A percentile compares a stretch with the other conserved stretches of the same genome.
Conservation (phyloP, 345 rosid species). For the Angophora floribunda region DNA sequence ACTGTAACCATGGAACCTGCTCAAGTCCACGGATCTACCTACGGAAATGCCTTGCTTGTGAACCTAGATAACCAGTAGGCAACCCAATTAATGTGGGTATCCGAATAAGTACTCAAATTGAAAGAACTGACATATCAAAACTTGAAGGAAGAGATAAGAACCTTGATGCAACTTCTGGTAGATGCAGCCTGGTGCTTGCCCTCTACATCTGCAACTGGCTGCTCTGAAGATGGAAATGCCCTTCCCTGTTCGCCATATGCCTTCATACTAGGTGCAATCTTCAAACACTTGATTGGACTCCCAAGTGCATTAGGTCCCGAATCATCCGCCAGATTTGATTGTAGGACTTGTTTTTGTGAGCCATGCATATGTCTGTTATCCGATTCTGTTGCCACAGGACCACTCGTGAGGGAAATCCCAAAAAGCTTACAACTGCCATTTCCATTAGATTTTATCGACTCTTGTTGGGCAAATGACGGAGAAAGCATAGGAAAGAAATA, state of each 20-base stretch:
- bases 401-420: constrained; percentile 30
- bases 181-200: constrained; percentile 21
- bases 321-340: background rate
- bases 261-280: background rate
- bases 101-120: background rate
- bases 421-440: constrained; percentile 36
- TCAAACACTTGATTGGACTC: background rate
- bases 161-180: constrained; percentile 45
- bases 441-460: constrained; percentile 7
- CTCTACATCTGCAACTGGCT: constrained; percentile 7
- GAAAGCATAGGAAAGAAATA: constrained; percentile 20
- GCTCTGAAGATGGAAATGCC: constrained; percentile 5
- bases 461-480: constrained; percentile 12
- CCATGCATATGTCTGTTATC: background rate
- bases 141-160: background rate
- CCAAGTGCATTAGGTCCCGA: constrained; percentile 11
- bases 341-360: background rate
- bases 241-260: constrained; percentile 14
- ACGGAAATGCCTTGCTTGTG: constrained; percentile 47
- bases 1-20: constrained; percentile 28
- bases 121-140: background rate
- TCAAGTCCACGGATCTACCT: constrained; percentile 48
- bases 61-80: constrained; percentile 15
- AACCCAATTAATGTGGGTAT: background rate
- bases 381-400: constrained; percentile 2